Percentiles rank a stretch among this genome's conserved stretches.
Conservation (phyloP, 2,329 filamentous ascomycete genomes). For the Pseudocercospora cruenta region DNA sequence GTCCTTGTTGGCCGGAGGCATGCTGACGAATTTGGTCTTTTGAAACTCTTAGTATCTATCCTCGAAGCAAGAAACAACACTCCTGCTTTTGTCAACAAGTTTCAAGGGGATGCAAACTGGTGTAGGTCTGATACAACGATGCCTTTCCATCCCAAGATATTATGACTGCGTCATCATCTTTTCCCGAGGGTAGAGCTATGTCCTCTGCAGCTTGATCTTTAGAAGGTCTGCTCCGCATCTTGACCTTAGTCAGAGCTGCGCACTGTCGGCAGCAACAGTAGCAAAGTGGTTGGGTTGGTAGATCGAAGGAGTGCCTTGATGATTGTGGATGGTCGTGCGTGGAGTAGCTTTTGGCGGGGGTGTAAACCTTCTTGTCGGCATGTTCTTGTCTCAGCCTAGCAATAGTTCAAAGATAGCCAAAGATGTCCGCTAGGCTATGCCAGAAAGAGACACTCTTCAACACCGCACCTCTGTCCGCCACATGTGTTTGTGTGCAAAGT, state of each 20-base stretch:
- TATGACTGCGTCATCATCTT: not conserved
- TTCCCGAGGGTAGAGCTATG: not conserved
- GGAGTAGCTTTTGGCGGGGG: not conserved
- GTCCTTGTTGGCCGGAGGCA: not conserved
- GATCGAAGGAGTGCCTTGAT: not conserved
- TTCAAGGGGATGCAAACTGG: not conserved
- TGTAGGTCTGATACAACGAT: not conserved
- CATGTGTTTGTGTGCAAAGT: not conserved
- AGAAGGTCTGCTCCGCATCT: not conserved
- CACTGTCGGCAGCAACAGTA: not conserved
- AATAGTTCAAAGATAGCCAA: not conserved
- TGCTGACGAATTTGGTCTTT: not conserved
- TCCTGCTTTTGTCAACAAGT: not conserved
- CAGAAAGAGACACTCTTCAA: not conserved
- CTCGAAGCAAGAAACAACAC: not conserved
- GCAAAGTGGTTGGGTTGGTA: not conserved
- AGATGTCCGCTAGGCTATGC: not conserved
- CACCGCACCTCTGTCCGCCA: no score
- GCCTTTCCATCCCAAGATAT: not conserved
- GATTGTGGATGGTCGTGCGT: not conserved
- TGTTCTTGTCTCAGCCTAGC: not conserved
- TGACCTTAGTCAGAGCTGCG: not conserved
- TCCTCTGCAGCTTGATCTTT: not conserved
- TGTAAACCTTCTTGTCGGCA: not conserved
- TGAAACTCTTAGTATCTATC: not conserved